Evolutionary conservation across 2,329 filamentous ascomycete species (phyloP).

Genomic region (Exophiala xenobiotica): DNA sequence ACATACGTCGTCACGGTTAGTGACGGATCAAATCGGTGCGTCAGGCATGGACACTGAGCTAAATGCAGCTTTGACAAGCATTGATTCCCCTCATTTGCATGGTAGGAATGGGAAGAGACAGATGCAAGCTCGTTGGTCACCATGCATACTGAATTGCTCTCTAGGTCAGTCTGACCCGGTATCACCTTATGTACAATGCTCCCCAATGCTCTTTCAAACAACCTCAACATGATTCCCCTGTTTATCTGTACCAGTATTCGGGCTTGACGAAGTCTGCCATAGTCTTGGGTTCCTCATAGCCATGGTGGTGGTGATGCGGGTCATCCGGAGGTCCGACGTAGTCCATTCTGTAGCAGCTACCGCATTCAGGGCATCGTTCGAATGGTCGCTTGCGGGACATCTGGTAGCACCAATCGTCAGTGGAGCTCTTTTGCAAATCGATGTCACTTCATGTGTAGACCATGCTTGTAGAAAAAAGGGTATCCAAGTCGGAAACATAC

Average conservation of each 20-base stretch:
- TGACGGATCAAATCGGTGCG: not conserved
- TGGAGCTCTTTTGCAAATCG: not conserved
- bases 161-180: not conserved
- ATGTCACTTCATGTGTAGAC: too few species aligned
- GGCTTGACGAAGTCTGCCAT: slow-evolving; percentile 95
- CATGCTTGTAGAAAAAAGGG: too few species aligned
- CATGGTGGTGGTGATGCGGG: slow-evolving; percentile 56
- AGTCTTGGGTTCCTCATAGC: slow-evolving; percentile 83
- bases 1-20: too few species aligned
- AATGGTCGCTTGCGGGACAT: slow-evolving; percentile 85
- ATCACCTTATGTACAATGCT: slow-evolving; percentile 21
- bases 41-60: not conserved
- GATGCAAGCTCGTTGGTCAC: not conserved
- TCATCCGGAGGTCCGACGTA: slow-evolving; percentile 82
- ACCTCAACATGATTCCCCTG: not conserved
- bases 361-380: slow-evolving; percentile 95
- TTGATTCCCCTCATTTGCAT: too few species aligned
- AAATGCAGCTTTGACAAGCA: too few species aligned
- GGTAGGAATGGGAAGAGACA: not conserved
- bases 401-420: slow-evolving; percentile 44
- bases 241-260: slow-evolving; percentile 75
- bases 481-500: slow-evolving; percentile 60
- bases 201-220: not conserved
- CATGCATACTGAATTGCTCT: slow-evolving; percentile 12
- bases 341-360: slow-evolving; percentile 95